Evolutionary conservation across 331 rosid genomes (phyloP).

Genomic region (Malus hybrid): DNA sequence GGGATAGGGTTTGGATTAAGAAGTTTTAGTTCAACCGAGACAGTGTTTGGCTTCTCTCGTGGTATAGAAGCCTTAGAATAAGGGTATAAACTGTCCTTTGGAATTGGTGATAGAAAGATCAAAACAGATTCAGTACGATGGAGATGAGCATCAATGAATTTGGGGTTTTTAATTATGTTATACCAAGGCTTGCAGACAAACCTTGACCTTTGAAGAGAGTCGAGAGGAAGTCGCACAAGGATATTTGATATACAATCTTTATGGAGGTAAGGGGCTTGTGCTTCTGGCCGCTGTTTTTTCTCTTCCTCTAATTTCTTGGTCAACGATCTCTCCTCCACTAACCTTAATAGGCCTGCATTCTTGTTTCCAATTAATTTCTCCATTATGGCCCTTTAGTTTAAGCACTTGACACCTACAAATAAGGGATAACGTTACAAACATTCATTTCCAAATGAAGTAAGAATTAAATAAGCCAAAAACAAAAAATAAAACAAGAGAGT

Average conservation of each 20-base stretch:
- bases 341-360: constrained; percentile 16
- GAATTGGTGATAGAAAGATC: constrained; percentile 21
- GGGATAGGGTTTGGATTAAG: constrained; percentile 17
- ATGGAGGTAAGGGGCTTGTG: constrained; percentile 29
- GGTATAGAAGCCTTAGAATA: neutral
- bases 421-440: neutral
- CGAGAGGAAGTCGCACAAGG: constrained; percentile 42
- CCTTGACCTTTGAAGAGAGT: constrained; percentile 35
- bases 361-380: constrained; percentile 11
- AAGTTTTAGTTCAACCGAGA: constrained; percentile 34
- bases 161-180: constrained; percentile 17
- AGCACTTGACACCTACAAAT: constrained; percentile 8
- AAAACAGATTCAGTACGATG: constrained; percentile 36
- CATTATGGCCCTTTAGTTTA: constrained; percentile 1
- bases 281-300: constrained; percentile 24
- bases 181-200: constrained; percentile 47
- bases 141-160: constrained; percentile 32
- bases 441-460: neutral
- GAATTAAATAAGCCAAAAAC: neutral
- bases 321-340: constrained; percentile 25
- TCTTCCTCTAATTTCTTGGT: constrained; percentile 21
- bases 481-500: too few relatives aligned
- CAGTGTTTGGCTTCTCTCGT: constrained; percentile 8
- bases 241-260: constrained; percentile 36
- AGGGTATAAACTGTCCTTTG: neutral